Base-by-base conservation (phyloP, 257 asterid genomes). In the Plantago major region DNA sequence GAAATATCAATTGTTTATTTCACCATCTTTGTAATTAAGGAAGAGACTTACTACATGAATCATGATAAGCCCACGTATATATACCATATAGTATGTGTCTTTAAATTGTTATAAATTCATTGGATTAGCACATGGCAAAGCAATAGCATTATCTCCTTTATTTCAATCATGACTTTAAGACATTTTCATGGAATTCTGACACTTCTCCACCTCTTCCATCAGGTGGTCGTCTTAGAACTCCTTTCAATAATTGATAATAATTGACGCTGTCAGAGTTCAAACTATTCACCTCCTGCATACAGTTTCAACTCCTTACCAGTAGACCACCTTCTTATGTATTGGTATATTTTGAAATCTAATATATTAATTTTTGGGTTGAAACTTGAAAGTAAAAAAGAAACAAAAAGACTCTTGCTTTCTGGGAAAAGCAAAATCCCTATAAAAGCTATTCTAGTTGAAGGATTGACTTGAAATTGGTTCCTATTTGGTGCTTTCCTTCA, bases 401-500 rank as follows among this genome's bases (percentile, higher is more conserved):
- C 19, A 54, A 63, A 63, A 63, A 60, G 44, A 6, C 40, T 64
- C 11, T 28, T 51, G 60, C 68, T 64, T 64, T 64, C 42, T 3
- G 33, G 43, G 26, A 42, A 63, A 64, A 64, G 68, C 11, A 52
- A 42, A 52, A 38, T 51, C 50, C 52, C 44, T 22, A 11, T 18
- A 63, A 63, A 40, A 50, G 22, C 28, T 28, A 46, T 42, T 19
- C 30, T 12, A 56, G 63, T 38, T 6, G 49, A 45, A 28, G 54
- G 54, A 64, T 64, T 42, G 68, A 64, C 61, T 64, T 64, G 40
- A 63, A 38, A 51, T 51, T 59, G 68, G 52, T 22, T 42, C 30
- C 30, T 59, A 60, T 50, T 63, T n/a, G 43, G 68, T 64, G 58
- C 68, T 52, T 64, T 64, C 16, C 68, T 64, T 64, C 68, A 26